Conservation (phyloP, 441 rosid species). For the Oxalis stricta region DNA sequence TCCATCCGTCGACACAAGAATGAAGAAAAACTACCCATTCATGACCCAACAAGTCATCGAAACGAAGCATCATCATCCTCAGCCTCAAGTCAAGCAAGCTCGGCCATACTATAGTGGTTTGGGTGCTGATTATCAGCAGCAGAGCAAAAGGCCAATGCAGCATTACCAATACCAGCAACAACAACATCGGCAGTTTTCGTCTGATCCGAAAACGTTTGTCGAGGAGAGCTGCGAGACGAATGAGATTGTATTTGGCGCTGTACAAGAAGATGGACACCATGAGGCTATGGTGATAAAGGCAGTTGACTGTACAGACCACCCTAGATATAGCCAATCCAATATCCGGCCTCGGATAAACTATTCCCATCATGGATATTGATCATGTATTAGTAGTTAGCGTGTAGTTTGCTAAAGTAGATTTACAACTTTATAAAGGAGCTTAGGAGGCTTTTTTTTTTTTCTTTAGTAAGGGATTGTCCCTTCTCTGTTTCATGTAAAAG, state of each 20-base stretch:
- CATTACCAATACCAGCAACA: constrained; percentile 30
- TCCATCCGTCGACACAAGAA: constrained; percentile 57
- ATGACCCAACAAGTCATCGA: constrained; percentile 27
- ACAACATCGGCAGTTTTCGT: constrained; percentile 29
- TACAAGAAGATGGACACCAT: constrained; percentile 74
- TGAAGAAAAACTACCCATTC: constrained; percentile 38
- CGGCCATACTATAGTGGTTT: constrained; percentile 26
- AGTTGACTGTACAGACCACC: constrained; percentile 73
- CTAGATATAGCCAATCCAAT: constrained; percentile 36
- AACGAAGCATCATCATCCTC: constrained; percentile 19
- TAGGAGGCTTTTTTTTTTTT: not conserved
- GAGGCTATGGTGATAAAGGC: constrained; percentile 91
- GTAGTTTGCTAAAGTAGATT: not conserved
- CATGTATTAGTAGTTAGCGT: not conserved
- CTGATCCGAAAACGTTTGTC: constrained; percentile 39
- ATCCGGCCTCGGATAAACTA: constrained; percentile 56
- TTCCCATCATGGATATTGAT: constrained; percentile 29
- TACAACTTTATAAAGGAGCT: not conserved
- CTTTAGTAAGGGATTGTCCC: no score
- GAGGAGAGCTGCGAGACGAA: constrained; percentile 69
- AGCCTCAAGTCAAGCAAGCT: constrained; percentile 47
- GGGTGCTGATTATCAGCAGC: constrained; percentile 29
- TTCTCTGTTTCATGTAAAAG: no score
- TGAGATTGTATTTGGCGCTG: constrained; percentile 84
- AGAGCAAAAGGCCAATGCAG: constrained; percentile 12